Conservation (phyloP, 2,329 filamentous ascomycete genomes). For the Karstenula rhodostoma region DNA sequence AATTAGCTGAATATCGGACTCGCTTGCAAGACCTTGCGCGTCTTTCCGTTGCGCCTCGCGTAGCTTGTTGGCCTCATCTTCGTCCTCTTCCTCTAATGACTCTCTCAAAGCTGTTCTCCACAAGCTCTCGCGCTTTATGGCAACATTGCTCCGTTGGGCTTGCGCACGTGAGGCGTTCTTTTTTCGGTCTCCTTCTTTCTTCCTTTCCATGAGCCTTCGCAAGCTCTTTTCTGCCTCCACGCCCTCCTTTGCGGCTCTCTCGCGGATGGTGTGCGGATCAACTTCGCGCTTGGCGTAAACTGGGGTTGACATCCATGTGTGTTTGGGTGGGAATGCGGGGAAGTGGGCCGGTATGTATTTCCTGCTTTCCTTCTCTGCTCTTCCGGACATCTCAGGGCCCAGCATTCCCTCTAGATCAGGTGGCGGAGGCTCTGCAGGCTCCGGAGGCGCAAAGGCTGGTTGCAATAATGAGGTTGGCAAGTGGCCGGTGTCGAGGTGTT, state of each 20-base stretch:
- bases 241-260: slow-evolving; percentile 71
- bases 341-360: slow-evolving; percentile 68
- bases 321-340: slow-evolving; percentile 68
- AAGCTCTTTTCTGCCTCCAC: slow-evolving; percentile 71
- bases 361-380: slow-evolving; percentile 55
- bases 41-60: slow-evolving; percentile 21
- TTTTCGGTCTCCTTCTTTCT: slow-evolving; percentile 56
- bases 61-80: slow-evolving; percentile 33
- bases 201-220: slow-evolving; percentile 63
- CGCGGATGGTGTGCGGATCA: slow-evolving; percentile 67
- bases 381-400: slow-evolving; percentile 59
- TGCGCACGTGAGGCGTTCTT: slow-evolving; percentile 52
- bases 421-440: slow-evolving; percentile 50
- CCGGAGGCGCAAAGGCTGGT: slow-evolving; percentile 53
- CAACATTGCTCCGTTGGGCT: neutral
- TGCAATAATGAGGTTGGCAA: slow-evolving; percentile 45
- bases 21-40: neutral
- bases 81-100: slow-evolving; percentile 54
- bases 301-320: slow-evolving; percentile 69
- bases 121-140: slow-evolving; percentile 57
- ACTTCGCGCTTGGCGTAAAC: slow-evolving; percentile 66
- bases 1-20: neutral
- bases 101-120: slow-evolving; percentile 65
- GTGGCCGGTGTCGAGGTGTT: slow-evolving; percentile 53
- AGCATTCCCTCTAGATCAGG: slow-evolving; percentile 59